Percentiles rank a stretch among this genome's conserved stretches.
Conservation (phyloP, 768 basidiomycete species). For the Boletus speciosus region DNA sequence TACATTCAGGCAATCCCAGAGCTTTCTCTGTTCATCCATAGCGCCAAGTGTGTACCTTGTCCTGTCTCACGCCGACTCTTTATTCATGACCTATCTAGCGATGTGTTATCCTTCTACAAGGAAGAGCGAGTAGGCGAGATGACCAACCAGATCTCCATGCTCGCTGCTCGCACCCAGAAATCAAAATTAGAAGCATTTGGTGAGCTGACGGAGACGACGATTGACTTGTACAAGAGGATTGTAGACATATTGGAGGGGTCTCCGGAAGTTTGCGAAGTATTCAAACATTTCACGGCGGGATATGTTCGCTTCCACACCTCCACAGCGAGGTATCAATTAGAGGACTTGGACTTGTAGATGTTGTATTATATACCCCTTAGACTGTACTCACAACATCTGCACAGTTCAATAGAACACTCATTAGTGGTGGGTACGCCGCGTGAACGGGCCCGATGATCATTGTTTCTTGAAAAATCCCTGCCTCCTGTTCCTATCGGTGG, state of each 20-base stretch:
- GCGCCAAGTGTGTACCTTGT: background rate
- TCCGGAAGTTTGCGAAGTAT: conserved; percentile 15
- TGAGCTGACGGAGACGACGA: conserved; percentile 24
- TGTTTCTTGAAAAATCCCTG: too few species aligned
- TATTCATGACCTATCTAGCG: background rate
- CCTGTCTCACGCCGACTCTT: background rate
- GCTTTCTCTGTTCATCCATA: background rate
- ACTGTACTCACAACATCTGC: background rate
- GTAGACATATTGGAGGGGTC: conserved; percentile 22
- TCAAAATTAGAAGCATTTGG: conserved; percentile 27
- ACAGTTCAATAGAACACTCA: background rate
- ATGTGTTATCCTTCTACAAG: background rate
- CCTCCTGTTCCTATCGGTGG: background rate
- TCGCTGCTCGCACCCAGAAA: conserved; percentile 21
- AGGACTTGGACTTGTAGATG: conserved; percentile 14
- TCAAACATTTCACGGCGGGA: conserved; percentile 14
- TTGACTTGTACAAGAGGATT: conserved; percentile 20
- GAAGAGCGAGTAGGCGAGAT: background rate
- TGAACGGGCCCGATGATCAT: too few species aligned
- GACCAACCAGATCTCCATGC: background rate
- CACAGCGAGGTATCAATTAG: conserved; percentile 21
- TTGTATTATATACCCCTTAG: background rate
- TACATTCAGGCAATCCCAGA: background rate
- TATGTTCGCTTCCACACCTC: conserved; percentile 30
- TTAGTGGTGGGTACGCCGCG: background rate